A percentile compares a stretch with the other conserved stretches of the same genome.
Conservation (phyloP, 352 stramenopile species). For the Pelagophyceae sp. region DNA sequence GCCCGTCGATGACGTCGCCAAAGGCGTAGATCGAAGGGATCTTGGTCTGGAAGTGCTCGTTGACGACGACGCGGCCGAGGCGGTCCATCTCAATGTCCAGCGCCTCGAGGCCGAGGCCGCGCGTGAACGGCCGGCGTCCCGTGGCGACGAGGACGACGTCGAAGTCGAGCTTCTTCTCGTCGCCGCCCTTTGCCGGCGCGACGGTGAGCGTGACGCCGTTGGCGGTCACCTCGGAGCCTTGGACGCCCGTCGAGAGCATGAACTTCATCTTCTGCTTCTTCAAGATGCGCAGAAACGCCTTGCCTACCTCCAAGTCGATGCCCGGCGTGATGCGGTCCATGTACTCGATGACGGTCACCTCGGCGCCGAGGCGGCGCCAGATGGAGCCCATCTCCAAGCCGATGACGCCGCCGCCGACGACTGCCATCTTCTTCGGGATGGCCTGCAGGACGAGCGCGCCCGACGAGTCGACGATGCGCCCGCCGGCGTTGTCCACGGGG, state of each 20-base stretch:
- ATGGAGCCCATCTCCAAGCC: slow-evolving; percentile 96
- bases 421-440: slow-evolving; percentile 86
- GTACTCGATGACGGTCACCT: slow-evolving; percentile 97
- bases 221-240: slow-evolving; percentile 65
- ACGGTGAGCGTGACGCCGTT: slow-evolving; percentile 88
- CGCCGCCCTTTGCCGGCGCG: slow-evolving; percentile 68
- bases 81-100: slow-evolving; percentile 94
- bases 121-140: slow-evolving; percentile 88
- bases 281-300: slow-evolving; percentile 90
- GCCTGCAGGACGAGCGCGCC: slow-evolving; percentile 82
- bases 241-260: slow-evolving; percentile 92
- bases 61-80: slow-evolving; percentile 87
- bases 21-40: slow-evolving; percentile 88
- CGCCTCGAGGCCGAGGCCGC: slow-evolving; percentile 86
- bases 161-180: slow-evolving; percentile 52
- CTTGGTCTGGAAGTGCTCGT: slow-evolving; percentile 90
- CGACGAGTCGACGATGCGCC: slow-evolving; percentile 97
- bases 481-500: slow-evolving; percentile 88
- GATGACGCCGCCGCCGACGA: slow-evolving; percentile 95
- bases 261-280: slow-evolving; percentile 99
- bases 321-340: slow-evolving; percentile 81
- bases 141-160: slow-evolving; percentile 75
- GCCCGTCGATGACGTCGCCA: slow-evolving; percentile 91
- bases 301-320: slow-evolving; percentile 86
- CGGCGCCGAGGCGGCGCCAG: slow-evolving; percentile 83